Percentiles rank a stretch among this genome's conserved stretches.
These are phyloP conservation scores for Amyloporia xantha DNA, from an alignment of 768 basidiomycete species.

Conservation along the genomic window DNA sequence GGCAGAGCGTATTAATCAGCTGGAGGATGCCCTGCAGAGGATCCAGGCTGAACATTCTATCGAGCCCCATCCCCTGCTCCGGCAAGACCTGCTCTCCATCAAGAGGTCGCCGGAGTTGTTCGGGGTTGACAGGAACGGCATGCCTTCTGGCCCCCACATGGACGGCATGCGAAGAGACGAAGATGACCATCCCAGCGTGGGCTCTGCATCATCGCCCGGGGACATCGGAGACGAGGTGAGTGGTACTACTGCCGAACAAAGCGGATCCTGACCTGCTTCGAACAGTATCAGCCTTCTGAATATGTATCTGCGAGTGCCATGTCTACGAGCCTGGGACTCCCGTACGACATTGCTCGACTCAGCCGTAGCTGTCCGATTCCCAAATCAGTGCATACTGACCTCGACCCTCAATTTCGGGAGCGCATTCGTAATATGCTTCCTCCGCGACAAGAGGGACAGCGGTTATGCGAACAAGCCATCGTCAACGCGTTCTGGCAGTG, in stretches of 20 bases:
- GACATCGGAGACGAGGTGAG: constrained; percentile 17
- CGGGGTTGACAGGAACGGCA: constrained; percentile 21
- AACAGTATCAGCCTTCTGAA: background rate
- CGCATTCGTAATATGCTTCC: constrained; percentile 61
- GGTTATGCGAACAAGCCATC: constrained; percentile 57
- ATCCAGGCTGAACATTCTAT: constrained; percentile 42
- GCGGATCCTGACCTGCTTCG: background rate
- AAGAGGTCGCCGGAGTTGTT: constrained; percentile 61
- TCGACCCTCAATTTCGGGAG: constrained; percentile 53
- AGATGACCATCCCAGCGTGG: constrained; percentile 9
- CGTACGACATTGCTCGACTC: constrained; percentile 46
- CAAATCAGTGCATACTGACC: constrained; percentile 39
- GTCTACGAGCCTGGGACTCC: constrained; percentile 9
- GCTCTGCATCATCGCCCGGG: constrained; percentile 11
- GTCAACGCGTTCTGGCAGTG: constrained; percentile 71
- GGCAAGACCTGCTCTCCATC: constrained; percentile 47
- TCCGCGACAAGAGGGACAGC: constrained; percentile 47
- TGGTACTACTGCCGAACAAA: background rate
- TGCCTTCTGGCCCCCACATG: constrained; percentile 2
- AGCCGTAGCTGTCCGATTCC: constrained; percentile 67
- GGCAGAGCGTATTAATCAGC: constrained; percentile 52
- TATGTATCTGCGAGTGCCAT: background rate
- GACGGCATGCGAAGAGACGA: constrained; percentile 3
- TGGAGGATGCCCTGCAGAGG: constrained; percentile 57
- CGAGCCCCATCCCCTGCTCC: constrained; percentile 50